These are phyloP conservation scores for Sporopachydermia lactativora DNA, from an alignment of 805 yeast genomes.

Conservation along the genomic window DNA sequence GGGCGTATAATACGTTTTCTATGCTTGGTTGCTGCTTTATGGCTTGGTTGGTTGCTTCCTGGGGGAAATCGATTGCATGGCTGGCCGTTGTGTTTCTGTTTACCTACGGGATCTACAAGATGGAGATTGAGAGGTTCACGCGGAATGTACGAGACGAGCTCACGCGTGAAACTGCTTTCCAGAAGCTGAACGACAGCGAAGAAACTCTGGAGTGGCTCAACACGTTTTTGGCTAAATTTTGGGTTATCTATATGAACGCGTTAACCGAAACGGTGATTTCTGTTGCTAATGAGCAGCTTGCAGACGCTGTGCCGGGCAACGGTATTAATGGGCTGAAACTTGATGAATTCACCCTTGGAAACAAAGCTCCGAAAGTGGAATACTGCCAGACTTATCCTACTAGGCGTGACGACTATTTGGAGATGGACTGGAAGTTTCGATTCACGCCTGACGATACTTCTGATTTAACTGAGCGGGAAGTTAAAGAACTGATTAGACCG, in stretches of 20 bases:
- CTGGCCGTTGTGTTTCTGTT: slow-evolving; percentile 43
- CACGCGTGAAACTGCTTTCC: slow-evolving; percentile 47
- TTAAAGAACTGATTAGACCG: slow-evolving; percentile 58
- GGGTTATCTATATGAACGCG: slow-evolving; percentile 86
- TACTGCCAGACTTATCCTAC: slow-evolving; percentile 62
- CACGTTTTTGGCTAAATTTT: slow-evolving; percentile 61
- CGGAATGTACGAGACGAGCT: slow-evolving; percentile 66
- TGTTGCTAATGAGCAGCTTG: slow-evolving; percentile 51
- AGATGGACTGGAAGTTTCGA: slow-evolving; percentile 76
- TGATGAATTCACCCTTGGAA: slow-evolving; percentile 69
- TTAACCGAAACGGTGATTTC: slow-evolving; percentile 60
- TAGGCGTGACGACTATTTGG: slow-evolving; percentile 50
- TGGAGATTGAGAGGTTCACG: slow-evolving; percentile 64
- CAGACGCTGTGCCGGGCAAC: slow-evolving; percentile 67
- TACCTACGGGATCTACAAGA: slow-evolving; percentile 52
- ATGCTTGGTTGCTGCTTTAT: slow-evolving; percentile 59
- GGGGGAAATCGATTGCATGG: slow-evolving; percentile 52
- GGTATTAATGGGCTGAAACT: slow-evolving; percentile 64
- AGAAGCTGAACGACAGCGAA: slow-evolving; percentile 42
- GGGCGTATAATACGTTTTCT: slow-evolving; percentile 54
- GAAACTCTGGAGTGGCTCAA: slow-evolving; percentile 80
- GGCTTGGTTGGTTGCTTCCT: slow-evolving; percentile 51
- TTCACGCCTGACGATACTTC: slow-evolving; percentile 75
- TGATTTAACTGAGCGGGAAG: slow-evolving; percentile 69
- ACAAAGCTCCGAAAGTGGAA: slow-evolving; percentile 66